phyloP scores from a whole-genome alignment of 2,329 filamentous ascomycete genomes.

The Pseudocercospora fijiensis region DNA sequence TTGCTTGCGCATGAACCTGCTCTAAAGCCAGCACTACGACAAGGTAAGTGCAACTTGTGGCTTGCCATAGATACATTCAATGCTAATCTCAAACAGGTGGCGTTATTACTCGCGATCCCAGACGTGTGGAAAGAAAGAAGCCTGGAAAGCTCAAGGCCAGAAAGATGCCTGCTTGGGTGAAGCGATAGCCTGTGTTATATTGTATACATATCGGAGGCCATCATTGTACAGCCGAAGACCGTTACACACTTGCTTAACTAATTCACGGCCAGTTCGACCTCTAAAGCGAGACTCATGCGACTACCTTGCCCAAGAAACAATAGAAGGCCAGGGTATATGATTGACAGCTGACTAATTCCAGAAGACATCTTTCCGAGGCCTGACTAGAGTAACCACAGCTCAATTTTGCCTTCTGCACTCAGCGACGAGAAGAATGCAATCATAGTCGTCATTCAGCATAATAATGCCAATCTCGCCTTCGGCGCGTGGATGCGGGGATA shows the following conservation, averaged over 20 bases:
- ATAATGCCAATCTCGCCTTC: constrained; percentile 1
- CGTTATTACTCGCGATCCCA: constrained; percentile 84
- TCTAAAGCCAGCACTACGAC: constrained; percentile 80
- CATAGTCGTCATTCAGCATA: neutral
- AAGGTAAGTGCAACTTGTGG: constrained; percentile 64
- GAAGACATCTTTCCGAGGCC: too few species aligned
- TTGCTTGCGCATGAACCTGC: constrained; percentile 88
- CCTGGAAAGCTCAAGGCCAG: constrained; percentile 91
- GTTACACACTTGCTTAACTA: neutral
- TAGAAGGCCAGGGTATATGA: too few species aligned
- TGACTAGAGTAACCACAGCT: too few species aligned
- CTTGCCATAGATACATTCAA: neutral
- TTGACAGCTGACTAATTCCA: too few species aligned
- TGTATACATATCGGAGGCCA: constrained; percentile 10
- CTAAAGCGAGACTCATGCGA: neutral
- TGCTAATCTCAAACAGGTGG: constrained; percentile 62
- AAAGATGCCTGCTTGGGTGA: constrained; percentile 98
- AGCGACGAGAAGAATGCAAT: neutral
- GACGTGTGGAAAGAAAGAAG: constrained; percentile 97
- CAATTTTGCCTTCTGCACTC: too few species aligned
- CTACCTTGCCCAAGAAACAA: neutral
- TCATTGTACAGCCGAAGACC: neutral
- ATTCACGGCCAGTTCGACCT: neutral
- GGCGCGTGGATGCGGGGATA: neutral
- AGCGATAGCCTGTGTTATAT: constrained; percentile 54